These are phyloP conservation scores for Pseudogymnoascus sp. DNA, from an alignment of 2,329 filamentous ascomycete species.

Conservation along the genomic window DNA sequence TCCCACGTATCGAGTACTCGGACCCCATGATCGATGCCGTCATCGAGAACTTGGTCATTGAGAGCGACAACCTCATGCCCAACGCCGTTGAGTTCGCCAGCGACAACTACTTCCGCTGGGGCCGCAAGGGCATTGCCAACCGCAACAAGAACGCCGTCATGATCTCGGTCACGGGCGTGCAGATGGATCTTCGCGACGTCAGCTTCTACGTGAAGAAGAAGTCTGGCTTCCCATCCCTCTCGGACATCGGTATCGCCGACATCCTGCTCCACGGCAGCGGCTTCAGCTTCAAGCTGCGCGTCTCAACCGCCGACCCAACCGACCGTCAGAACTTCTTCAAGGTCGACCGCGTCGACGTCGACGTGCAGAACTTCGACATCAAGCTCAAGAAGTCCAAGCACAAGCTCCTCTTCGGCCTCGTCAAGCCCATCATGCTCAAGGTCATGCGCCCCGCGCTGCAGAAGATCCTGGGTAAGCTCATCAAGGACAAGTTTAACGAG, in stretches of 20 bases:
- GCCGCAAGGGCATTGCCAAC: conserved; percentile 77
- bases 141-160: conserved; percentile 75
- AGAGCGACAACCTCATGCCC: conserved; percentile 94
- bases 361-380: conserved; percentile 73
- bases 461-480: conserved; percentile 81
- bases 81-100: conserved; percentile 82
- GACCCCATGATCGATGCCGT: conserved; percentile 79
- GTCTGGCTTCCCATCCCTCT: conserved; percentile 81
- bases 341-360: conserved; percentile 78
- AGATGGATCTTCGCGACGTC: conserved; percentile 86
- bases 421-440: conserved; percentile 82
- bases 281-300: conserved; percentile 83
- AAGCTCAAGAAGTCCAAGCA: conserved; percentile 93
- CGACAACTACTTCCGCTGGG: conserved; percentile 93
- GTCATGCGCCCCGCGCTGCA: conserved; percentile 76
- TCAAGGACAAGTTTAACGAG: conserved; percentile 73
- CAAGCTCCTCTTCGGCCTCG: conserved; percentile 78
- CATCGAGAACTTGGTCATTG: conserved; percentile 89
- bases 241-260: conserved; percentile 81
- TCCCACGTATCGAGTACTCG: conserved; percentile 88
- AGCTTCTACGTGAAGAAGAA: conserved; percentile 95
- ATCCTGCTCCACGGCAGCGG: conserved; percentile 81
- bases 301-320: conserved; percentile 69
- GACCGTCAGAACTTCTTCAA: conserved; percentile 87
- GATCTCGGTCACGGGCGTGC: conserved; percentile 79